Evolutionary conservation across 2,329 filamentous ascomycete species (phyloP), one percentile per base, ranked within the genome.

Genomic region (Stagonosporopsis tanaceti): DNA sequence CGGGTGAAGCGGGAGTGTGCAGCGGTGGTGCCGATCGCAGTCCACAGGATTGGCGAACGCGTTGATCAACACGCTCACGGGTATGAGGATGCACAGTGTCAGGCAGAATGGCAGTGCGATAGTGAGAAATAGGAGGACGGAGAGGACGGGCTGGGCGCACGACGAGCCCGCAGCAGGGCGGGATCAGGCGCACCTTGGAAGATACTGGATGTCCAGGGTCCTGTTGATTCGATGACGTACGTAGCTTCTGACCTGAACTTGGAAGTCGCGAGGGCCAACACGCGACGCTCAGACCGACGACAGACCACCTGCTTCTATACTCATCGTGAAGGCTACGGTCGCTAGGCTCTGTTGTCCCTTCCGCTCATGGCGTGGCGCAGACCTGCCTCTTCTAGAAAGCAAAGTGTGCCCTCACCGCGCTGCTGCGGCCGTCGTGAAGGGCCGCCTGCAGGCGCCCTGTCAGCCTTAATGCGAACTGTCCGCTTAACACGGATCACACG

Each of bases 21-120:
- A 63, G 60, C 52, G 57, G 53, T 53, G 56, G 52, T 59, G 64
- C 60, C 61, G 64, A 64, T 67, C 48, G 59, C 57, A 52, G 54
- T 54, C 53, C 45, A 53, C 57, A 59, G 50, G 61, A 60, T 63
- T 58, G 63, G 65, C 58, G 53, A 57, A 50, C 28, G 61, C 44
- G 48, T 25, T 34, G 63, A 61, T 62, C 58, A 63, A 39, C 60
- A 54, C 54, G 47, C 47, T 38, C 58, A 42, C 50, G 38, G 47
- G 52, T 32, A 30, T 32, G 47, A 37, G 17, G 42, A 52, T 47
- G 53, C 53, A 57, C 53, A 47, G 53, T 57, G 47, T 28, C 44
- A 27, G 47, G 37, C 14, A 37, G 39, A 35, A 38, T 6, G 32
- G 54, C 48, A 30, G 48, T 48, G 47, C 37, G 34, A 32, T 24